Base-by-base conservation (phyloP, 2,329 filamentous ascomycete genomes). In the Verticillium tricorpus region DNA sequence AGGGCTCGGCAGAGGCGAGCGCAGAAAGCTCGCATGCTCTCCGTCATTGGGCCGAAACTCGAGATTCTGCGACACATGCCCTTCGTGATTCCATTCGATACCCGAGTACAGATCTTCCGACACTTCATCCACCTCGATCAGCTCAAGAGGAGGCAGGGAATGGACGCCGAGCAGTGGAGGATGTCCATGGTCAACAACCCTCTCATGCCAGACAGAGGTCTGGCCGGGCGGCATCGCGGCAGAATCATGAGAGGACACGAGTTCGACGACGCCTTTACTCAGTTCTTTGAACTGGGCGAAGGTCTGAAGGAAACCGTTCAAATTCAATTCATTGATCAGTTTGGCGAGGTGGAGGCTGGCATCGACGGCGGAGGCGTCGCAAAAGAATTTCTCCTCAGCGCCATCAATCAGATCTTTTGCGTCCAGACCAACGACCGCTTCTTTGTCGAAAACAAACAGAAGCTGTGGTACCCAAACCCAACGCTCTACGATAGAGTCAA, bases 341-440 rank as follows among this genome's bases (percentile, higher is more conserved):
- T 96, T 67, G 91, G 90, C 64, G 86, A 89, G 1, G 82, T 86
- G 8, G 95, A 99, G 76, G 94, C 94, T 14, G 95, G 95, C 11
- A 98, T 99, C 61, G 95, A 99, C 71, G 95, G 95, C 0, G 95
- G 95, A 9, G 95, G 95, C 65, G 95, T 99, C 9, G 97, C 94
- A 2, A 99, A 99, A 69, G 95, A 99, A 70, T 99, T 99, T 65
- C 81, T 99, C 14, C 97, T 89, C 1, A 95, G 91, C 64, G 86
- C 97, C 57, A 96, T 92, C 1, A 88, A 84, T 22, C 91, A 97
- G 73, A 93, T 93, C 0, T 96, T 98, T 71, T 84, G 83, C 2
- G 77, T 80, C 22, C 78, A 80, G 2, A 78, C 84, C 17, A 81
- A 83, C 52, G 84, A 96, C 71, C 56, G 59, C 7, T 54, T 64